A percentile compares a stretch with the other conserved stretches of the same genome.
These are phyloP conservation scores for Fusarium torulosum DNA, from an alignment of 2,329 filamentous ascomycete species.

Conservation along the genomic window DNA sequence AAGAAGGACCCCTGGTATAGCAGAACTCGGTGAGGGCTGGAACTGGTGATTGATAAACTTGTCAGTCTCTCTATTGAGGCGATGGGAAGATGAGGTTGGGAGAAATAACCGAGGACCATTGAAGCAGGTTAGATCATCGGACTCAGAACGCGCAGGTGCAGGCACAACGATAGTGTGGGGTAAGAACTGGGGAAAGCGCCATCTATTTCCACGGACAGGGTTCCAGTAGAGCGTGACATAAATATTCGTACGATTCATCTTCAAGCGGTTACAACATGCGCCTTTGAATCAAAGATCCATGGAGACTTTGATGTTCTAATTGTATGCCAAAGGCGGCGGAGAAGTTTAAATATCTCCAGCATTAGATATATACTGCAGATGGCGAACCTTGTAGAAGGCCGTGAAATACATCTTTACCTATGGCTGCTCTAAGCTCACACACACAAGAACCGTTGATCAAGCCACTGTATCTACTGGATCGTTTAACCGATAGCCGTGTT, in stretches of 20 bases:
- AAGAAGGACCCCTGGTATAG: background rate
- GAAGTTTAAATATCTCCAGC: too few species aligned
- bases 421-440: background rate
- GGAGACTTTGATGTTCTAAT: too few species aligned
- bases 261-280: too few species aligned
- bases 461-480: conserved; percentile 1
- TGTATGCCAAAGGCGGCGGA: too few species aligned
- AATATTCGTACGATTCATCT: background rate
- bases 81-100: conserved; percentile 21
- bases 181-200: conserved; percentile 42
- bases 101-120: conserved; percentile 33
- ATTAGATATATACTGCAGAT: background rate
- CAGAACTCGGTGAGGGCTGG: background rate
- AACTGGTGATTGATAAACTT: background rate
- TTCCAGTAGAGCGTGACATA: conserved; percentile 4
- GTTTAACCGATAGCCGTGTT: background rate
- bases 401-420: background rate
- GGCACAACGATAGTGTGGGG: conserved; percentile 40
- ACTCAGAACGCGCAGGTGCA: conserved; percentile 23
- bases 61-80: background rate
- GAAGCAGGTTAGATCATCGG: conserved; percentile 30
- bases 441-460: conserved; percentile 11
- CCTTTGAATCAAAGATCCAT: too few species aligned
- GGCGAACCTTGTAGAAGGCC: background rate
- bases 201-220: conserved; percentile 20